A percentile compares a stretch with the other conserved stretches of the same genome.
Evolutionary conservation across 1,284 basidiomycete species (phyloP).

Genomic region (Heliocybe sulcata): DNA sequence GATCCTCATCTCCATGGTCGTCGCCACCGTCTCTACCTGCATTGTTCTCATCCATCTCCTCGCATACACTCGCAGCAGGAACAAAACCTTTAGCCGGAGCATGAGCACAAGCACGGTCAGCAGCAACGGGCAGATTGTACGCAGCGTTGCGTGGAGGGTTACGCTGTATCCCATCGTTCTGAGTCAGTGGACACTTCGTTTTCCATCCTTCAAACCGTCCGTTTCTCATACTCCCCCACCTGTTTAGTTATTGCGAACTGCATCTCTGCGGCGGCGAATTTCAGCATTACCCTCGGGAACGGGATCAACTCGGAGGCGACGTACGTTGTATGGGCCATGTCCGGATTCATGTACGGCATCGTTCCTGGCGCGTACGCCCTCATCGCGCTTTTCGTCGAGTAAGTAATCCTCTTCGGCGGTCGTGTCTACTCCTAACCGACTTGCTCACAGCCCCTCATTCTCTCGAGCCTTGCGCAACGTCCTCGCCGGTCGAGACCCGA

Average conservation of each 20-base stretch:
- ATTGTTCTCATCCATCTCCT: slow-evolving; percentile 1
- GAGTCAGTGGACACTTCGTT: background rate
- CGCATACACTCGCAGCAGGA: background rate
- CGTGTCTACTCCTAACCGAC: background rate
- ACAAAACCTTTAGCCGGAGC: background rate
- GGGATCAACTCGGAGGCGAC: background rate
- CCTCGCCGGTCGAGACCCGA: background rate
- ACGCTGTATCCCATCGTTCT: slow-evolving; percentile 1
- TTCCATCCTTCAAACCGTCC: background rate
- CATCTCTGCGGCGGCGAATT: slow-evolving; percentile 1
- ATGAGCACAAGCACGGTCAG: background rate
- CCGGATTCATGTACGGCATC: background rate
- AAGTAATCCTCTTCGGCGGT: background rate
- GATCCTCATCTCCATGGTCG: slow-evolving; percentile 1
- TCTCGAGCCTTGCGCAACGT: background rate
- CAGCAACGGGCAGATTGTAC: background rate
- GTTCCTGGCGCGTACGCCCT: background rate
- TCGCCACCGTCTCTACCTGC: background rate
- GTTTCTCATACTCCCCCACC: background rate
- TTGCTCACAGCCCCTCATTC: background rate
- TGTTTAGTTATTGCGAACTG: background rate
- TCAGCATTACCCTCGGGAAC: background rate
- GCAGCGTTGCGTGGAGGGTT: slow-evolving; percentile 1
- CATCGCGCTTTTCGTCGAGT: slow-evolving; percentile 3
- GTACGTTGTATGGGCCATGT: background rate